Evolutionary conservation across 139 green algal species (phyloP), one percentile per base, ranked within the genome.

Genomic region (Chlorella sp.): DNA sequence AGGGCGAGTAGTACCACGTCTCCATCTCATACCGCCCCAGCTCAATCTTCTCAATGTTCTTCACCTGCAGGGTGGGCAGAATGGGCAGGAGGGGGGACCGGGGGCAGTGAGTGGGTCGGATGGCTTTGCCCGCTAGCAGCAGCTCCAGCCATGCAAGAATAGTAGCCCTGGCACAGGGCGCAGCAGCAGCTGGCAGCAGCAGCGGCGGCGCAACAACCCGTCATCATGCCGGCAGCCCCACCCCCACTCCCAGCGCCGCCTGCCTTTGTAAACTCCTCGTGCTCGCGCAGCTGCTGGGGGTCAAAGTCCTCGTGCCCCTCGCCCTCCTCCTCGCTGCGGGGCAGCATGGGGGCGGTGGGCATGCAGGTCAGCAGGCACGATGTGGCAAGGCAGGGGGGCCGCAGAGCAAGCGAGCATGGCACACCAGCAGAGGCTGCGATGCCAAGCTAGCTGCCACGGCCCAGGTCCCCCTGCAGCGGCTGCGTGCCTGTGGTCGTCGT

Each of bases 211-310:
- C n/a, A n/a, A n/a, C n/a, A n/a, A n/a, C n/a, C n/a, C n/a, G n/a
- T n/a, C n/a, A n/a, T n/a, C n/a, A n/a, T n/a, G n/a, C n/a, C n/a
- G n/a, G n/a, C n/a, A n/a, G n/a, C n/a, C n/a, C n/a, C n/a, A n/a
- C n/a, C n/a, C n/a, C n/a, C n/a, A n/a, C n/a, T n/a, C n/a, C n/a
- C n/a, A n/a, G n/a, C n/a, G 14, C 22, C 32, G 20, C 74, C 6
- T n/a, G 41, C 76, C 92, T 99, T 99, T 62, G 97, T 99, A 88
- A 98, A 98, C 93, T 99, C 97, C 91, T 99, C 97, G 89, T 99
- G 97, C 89, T 99, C 96, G 1, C 92, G 76, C 67, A 98, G 90
- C 77, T 88, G 87, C 43, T 93, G 92, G 14, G 92, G 87, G 88
- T 99, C 97, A 91, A 99, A 99, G 65, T 98, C 94, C 32, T 91